Evolutionary conservation across 345 rosid species (phyloP).

Genomic region (Salix dunnii): DNA sequence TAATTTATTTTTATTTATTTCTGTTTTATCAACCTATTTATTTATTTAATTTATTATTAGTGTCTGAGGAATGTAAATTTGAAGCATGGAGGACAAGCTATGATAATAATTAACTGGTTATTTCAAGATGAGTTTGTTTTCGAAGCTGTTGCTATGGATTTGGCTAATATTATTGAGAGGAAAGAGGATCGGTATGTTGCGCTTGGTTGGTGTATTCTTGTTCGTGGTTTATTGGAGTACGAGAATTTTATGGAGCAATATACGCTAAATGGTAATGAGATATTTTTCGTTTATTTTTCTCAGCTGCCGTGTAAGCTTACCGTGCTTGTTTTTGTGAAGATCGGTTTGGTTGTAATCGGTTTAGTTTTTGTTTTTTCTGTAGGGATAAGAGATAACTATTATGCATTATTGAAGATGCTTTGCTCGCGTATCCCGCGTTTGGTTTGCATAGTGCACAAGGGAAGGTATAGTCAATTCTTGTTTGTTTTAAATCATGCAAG

Average conservation of each 20-base stretch:
- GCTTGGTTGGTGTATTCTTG: constrained; percentile 84
- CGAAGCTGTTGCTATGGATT: constrained; percentile 42
- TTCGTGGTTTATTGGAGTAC: constrained; percentile 54
- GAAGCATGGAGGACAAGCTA: constrained; percentile 47
- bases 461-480: constrained; percentile 50
- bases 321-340: background rate
- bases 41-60: constrained; percentile 28
- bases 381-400: constrained; percentile 68
- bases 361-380: constrained; percentile 2
- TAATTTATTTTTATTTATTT: background rate
- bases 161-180: constrained; percentile 41
- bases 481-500: background rate
- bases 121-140: constrained; percentile 67
- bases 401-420: constrained; percentile 50
- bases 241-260: constrained; percentile 44
- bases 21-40: background rate
- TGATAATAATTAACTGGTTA: constrained; percentile 62
- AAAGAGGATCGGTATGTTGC: constrained; percentile 64
- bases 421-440: constrained; percentile 52
- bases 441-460: constrained; percentile 38
- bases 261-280: constrained; percentile 47
- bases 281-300: background rate
- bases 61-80: constrained; percentile 51
- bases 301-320: background rate
- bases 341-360: background rate